A percentile compares a stretch with the other conserved stretches of the same genome.
Evolutionary conservation across 1,139 yeast species (phyloP).

Genomic region (Candida buenavistaensis): DNA sequence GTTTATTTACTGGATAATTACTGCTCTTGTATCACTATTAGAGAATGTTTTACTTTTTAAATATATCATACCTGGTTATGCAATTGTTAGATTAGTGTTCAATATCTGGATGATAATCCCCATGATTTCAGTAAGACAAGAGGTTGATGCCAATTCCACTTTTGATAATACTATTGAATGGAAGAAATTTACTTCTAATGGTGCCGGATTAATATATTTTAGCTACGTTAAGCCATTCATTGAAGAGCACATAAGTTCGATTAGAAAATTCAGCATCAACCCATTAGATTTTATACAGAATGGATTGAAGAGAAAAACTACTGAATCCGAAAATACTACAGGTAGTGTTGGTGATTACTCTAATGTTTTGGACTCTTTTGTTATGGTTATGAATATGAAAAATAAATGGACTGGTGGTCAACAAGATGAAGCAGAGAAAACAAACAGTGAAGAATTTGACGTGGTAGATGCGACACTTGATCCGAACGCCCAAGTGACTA

Average conservation of each 20-base stretch:
- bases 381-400: slow-evolving; percentile 18
- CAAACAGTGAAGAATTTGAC: slow-evolving; percentile 36
- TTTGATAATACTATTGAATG: slow-evolving; percentile 23
- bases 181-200: slow-evolving; percentile 27
- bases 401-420: slow-evolving; percentile 12
- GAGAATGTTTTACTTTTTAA: slow-evolving; percentile 36
- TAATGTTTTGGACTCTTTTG: slow-evolving; percentile 15
- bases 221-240: slow-evolving; percentile 33
- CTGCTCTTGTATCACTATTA: slow-evolving; percentile 32
- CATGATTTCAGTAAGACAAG: slow-evolving; percentile 19
- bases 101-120: slow-evolving; percentile 59
- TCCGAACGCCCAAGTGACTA: slow-evolving; percentile 7
- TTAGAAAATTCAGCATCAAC: slow-evolving; percentile 12
- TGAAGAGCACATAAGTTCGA: slow-evolving; percentile 20
- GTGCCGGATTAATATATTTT: slow-evolving; percentile 41
- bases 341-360: slow-evolving; percentile 7
- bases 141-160: slow-evolving; percentile 10
- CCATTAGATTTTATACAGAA: slow-evolving; percentile 10
- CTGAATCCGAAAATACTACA: no score
- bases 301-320: no score
- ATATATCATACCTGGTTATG: slow-evolving; percentile 49
- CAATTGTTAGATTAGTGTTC: slow-evolving; percentile 38
- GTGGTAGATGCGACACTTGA: slow-evolving; percentile 37
- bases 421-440: slow-evolving; percentile 3
- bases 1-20: slow-evolving; percentile 60